Conservation (phyloP, 1,139 yeast species). For the Zygosaccharomyces pseudobailii region DNA sequence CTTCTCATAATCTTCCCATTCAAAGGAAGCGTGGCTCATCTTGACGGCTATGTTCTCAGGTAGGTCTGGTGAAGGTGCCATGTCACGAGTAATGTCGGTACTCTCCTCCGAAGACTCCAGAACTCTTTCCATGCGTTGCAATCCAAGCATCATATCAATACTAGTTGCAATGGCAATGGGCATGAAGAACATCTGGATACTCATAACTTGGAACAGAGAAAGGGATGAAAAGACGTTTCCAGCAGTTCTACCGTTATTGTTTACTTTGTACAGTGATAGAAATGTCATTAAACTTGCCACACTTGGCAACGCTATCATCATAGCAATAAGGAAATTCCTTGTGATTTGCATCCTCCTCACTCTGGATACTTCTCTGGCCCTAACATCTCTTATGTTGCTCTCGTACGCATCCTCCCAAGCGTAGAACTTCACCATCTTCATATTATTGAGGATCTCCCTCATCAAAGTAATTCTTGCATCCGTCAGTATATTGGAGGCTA, state of each 20-base stretch:
- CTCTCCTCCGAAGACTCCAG: conserved; percentile 41
- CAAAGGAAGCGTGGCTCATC: conserved; percentile 52
- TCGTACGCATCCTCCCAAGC: conserved; percentile 61
- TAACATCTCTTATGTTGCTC: conserved; percentile 40
- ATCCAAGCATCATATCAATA: conserved; percentile 65
- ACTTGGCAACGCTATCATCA: conserved; percentile 56
- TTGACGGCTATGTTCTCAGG: conserved; percentile 40
- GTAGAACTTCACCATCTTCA: conserved; percentile 51
- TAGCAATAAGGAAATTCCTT: conserved; percentile 56
- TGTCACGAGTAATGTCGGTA: conserved; percentile 32
- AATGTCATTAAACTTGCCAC: conserved; percentile 72
- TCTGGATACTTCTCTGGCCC: conserved; percentile 45
- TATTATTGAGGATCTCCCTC: conserved; percentile 48
- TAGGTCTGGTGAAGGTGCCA: conserved; percentile 11
- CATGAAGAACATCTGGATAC: conserved; percentile 67
- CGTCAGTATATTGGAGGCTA: conserved; percentile 44
- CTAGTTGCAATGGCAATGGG: conserved; percentile 55
- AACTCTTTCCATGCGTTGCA: conserved; percentile 53
- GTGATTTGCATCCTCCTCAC: conserved; percentile 48
- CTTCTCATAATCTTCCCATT: conserved; percentile 56
- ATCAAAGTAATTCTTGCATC: conserved; percentile 47
- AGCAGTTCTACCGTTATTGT: conserved; percentile 48
- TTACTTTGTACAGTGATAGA: conserved; percentile 57
- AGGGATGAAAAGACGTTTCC: conserved; percentile 78
- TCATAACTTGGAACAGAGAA: conserved; percentile 64